Conservation (phyloP, 768 basidiomycete species). For the Kwoniella europaea region DNA sequence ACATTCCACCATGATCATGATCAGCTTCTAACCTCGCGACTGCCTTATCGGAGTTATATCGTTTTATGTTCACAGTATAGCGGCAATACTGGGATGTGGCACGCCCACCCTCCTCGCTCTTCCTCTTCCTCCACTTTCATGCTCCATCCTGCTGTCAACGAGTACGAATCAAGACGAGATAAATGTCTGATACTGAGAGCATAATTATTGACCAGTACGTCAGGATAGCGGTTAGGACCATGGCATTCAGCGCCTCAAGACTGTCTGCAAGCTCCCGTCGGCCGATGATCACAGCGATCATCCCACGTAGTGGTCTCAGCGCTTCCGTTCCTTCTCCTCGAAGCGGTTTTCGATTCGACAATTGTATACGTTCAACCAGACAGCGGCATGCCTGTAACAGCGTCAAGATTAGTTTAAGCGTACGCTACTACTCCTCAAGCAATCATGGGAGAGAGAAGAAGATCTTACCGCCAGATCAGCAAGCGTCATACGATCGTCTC, state of each 20-base stretch:
- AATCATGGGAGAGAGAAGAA: not conserved
- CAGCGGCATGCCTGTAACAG: not conserved
- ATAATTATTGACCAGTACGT: too few species aligned
- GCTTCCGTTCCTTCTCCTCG: not conserved
- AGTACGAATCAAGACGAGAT: too few species aligned
- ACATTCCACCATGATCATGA: not conserved
- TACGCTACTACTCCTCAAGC: not conserved
- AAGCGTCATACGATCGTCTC: constrained; percentile 35
- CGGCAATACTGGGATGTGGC: not conserved
- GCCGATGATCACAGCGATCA: not conserved
- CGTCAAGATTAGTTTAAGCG: not conserved
- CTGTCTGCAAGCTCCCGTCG: too few species aligned
- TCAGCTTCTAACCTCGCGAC: constrained; percentile 14
- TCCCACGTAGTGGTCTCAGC: not conserved
- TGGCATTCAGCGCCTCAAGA: too few species aligned
- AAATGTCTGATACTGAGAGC: too few species aligned
- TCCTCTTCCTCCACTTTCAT: constrained; percentile 13
- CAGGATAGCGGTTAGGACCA: too few species aligned
- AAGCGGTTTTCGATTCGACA: too few species aligned
- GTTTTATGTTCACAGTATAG: not conserved
- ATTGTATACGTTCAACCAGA: not conserved
- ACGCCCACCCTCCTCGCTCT: not conserved
- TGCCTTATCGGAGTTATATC: constrained; percentile 16
- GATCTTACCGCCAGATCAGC: constrained; percentile 23
- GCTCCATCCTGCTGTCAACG: constrained; percentile 1